phyloP scores from a whole-genome alignment of 1,284 basidiomycete genomes.

The Ustilago curta region DNA sequence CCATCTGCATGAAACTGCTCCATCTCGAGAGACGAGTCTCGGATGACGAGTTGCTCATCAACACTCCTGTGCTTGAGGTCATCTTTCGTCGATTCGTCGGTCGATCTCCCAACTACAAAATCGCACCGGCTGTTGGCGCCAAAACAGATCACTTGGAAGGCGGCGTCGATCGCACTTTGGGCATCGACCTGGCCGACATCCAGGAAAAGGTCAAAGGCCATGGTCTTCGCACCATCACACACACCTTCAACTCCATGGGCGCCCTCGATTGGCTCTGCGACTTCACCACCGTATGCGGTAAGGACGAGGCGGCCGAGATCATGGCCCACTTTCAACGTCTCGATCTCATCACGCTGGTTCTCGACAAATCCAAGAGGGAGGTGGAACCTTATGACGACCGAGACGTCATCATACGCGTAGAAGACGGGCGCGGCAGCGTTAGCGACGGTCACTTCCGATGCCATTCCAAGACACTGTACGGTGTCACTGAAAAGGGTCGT shows the following conservation, averaged over 20 bases:
- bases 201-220: slow-evolving; percentile 76
- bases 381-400: slow-evolving; percentile 54
- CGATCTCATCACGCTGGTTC: slow-evolving; percentile 84
- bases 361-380: slow-evolving; percentile 70
- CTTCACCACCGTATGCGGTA: slow-evolving; percentile 93
- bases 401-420: slow-evolving; percentile 58
- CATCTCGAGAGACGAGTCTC: slow-evolving; percentile 91
- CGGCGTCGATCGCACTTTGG: slow-evolving; percentile 71
- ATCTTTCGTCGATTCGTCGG: slow-evolving; percentile 95
- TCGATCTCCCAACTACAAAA: slow-evolving; percentile 69
- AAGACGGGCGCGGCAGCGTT: slow-evolving; percentile 52
- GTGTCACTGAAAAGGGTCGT: slow-evolving; percentile 89
- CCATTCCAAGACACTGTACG: slow-evolving; percentile 92
- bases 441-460: slow-evolving; percentile 82
- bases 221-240: slow-evolving; percentile 82
- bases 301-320: slow-evolving; percentile 97
- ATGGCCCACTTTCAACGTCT: slow-evolving; percentile 97
- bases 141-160: slow-evolving; percentile 16
- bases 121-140: slow-evolving; percentile 1
- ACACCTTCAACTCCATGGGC: slow-evolving; percentile 85
- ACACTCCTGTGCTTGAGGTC: slow-evolving; percentile 90
- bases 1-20: slow-evolving; percentile 97
- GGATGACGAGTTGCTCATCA: slow-evolving; percentile 98
- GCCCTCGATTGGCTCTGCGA: slow-evolving; percentile 98
- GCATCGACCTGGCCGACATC: slow-evolving; percentile 74